Evolutionary conservation across 768 basidiomycete species (phyloP), one percentile per base, ranked within the genome.

Genomic region (Phallus indusiatus): DNA sequence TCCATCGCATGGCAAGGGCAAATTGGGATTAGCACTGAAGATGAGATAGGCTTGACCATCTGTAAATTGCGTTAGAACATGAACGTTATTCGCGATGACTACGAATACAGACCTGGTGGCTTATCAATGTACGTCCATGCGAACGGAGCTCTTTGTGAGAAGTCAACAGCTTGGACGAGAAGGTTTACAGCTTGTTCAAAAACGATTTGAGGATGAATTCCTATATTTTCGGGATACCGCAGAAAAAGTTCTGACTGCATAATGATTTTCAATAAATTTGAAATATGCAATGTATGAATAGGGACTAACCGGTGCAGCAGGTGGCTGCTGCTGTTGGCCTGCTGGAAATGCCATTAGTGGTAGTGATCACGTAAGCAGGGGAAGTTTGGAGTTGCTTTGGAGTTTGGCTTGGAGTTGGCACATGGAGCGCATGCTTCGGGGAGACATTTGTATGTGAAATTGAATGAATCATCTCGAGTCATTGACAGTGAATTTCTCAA

Each of bases 121-220:
- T 85, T 86, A 76, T 92, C 90, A 36, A 92, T 80, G 64, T 81
- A 91, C 1, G 80, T 74, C 84, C 88, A 90, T 6, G 73, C 65
- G 66, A 87, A 91, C 2, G 89, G 86, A 18, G 80, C 70, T 16
- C 69, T 79, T 48, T 76, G 75, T 3, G 88, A 79, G 56, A 84
- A 70, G 16, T 74, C 71, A 10, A 78, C 72, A n/a, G 81, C 86
- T 53, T 84, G 80, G 1, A 78, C 48, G 14, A 91, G 78, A 76
- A 88, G 80, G 49, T 71, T 75, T 16, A 79, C 75, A 1, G 86
- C 88, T 22, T 66, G 67, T 16, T 88, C 86, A 49, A 81, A 74
- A 1, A 71, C 76, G 17, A 90, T 66, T 20, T 77, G 78, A 48
- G 76, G 61, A 62, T 88, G 84, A 2, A 77, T 68, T 0, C 81